Evolutionary conservation across 352 stramenopile species (phyloP).

Genomic region (Pythium aquatile): DNA sequence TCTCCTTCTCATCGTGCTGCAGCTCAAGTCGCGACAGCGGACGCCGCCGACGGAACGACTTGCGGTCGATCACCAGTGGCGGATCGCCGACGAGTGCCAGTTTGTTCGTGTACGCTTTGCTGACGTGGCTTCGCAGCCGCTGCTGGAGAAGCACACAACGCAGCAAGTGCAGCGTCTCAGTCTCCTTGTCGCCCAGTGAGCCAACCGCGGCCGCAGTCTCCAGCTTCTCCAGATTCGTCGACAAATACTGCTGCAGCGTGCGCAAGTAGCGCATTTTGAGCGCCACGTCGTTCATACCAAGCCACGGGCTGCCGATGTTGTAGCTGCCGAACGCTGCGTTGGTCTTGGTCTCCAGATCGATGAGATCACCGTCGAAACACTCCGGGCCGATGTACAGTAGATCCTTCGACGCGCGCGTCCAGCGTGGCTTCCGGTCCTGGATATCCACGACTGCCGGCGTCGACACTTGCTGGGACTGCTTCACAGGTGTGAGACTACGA

Average conservation of each 20-base stretch:
- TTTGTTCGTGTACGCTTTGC: conserved; percentile 56
- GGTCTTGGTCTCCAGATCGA: conserved; percentile 55
- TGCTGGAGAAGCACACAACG: conserved; percentile 75
- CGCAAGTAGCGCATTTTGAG: conserved; percentile 75
- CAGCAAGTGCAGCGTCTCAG: conserved; percentile 54
- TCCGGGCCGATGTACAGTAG: conserved; percentile 60
- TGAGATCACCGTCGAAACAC: conserved; percentile 66
- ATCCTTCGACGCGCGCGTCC: conserved; percentile 51
- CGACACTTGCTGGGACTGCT: neutral
- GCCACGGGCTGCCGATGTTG: conserved; percentile 55
- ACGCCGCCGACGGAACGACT: conserved; percentile 71
- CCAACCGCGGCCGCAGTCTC: conserved; percentile 33
- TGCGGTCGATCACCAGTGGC: conserved; percentile 58
- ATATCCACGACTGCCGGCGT: conserved; percentile 24
- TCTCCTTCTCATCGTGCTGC: conserved; percentile 70
- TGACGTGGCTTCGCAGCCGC: conserved; percentile 60
- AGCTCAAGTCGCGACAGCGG: conserved; percentile 61
- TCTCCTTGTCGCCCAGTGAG: conserved; percentile 40
- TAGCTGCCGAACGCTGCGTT: conserved; percentile 54
- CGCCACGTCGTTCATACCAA: conserved; percentile 69
- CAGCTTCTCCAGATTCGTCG: conserved; percentile 58
- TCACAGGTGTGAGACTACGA: neutral
- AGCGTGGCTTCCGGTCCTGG: conserved; percentile 51
- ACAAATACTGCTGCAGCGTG: conserved; percentile 68
- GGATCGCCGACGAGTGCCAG: conserved; percentile 69